Percentiles rank a stretch among this genome's conserved stretches.
Conservation (phyloP, 2,329 filamentous ascomycete species). For the Hymenoscyphus albidus region DNA sequence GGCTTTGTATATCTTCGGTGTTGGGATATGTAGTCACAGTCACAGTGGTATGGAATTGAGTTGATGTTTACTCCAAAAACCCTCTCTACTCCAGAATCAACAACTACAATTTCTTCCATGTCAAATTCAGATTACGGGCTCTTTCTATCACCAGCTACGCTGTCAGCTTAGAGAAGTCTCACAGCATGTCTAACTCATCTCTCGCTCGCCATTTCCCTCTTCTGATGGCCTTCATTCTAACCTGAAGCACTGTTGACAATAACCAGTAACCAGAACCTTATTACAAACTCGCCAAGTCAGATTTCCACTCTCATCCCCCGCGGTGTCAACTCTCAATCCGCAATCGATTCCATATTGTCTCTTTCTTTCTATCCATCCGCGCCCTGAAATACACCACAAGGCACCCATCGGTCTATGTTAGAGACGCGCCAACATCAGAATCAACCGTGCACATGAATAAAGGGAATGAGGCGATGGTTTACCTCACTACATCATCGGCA, state of each 20-base stretch:
- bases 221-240: not conserved
- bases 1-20: not conserved
- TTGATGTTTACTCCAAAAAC: not conserved
- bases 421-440: slow-evolving; percentile 45
- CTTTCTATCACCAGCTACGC: not conserved
- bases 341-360: not conserved
- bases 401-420: slow-evolving; percentile 41
- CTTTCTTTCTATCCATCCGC: not conserved
- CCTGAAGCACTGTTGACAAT: not conserved
- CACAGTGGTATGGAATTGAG: not conserved
- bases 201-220: not conserved
- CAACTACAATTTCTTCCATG: not conserved
- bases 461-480: slow-evolving; percentile 51
- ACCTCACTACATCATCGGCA: slow-evolving; percentile 51
- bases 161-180: not conserved
- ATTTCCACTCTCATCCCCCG: not conserved
- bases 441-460: slow-evolving; percentile 49
- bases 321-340: not conserved
- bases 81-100: not conserved
- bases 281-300: no score
- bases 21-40: not conserved
- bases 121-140: not conserved
- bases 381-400: slow-evolving; percentile 10
- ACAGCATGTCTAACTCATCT: not conserved
- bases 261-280: not conserved